Evolutionary conservation across 176 grass and related monocot genomes (phyloP).

Genomic region (Avena sativa): DNA sequence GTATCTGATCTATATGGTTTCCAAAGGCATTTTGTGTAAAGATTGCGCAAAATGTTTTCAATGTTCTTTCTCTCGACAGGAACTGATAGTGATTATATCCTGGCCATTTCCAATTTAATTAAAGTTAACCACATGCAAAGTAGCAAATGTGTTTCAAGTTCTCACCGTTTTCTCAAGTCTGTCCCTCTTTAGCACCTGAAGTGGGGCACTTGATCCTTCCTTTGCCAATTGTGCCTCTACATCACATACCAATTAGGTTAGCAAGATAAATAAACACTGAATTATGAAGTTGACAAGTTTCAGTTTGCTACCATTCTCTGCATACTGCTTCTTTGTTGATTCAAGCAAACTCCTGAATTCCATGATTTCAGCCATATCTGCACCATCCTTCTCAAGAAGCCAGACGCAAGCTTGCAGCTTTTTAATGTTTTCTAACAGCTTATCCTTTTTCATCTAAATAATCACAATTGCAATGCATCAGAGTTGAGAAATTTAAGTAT

Average conservation of each 20-base stretch:
- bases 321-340: slow-evolving; percentile 28
- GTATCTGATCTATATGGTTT: slow-evolving; percentile 5
- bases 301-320: slow-evolving; percentile 1
- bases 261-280: background rate
- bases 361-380: slow-evolving; percentile 27
- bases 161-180: slow-evolving; percentile 19
- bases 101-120: background rate
- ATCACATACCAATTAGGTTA: background rate
- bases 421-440: slow-evolving; percentile 24
- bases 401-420: slow-evolving; percentile 4
- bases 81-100: background rate
- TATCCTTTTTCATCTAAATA: slow-evolving; percentile 31
- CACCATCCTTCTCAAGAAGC: slow-evolving; percentile 30
- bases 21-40: background rate
- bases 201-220: slow-evolving; percentile 6
- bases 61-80: background rate
- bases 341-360: slow-evolving; percentile 22
- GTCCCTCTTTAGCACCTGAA: background rate
- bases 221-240: slow-evolving; percentile 18
- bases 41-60: background rate
- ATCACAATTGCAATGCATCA: background rate
- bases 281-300: background rate
- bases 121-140: background rate
- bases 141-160: slow-evolving; percentile 9
- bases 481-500: slow-evolving; percentile 23